Evolutionary conservation across 1,139 yeast species (phyloP), one percentile per base, ranked within the genome.

Genomic region (Scheffersomyces segobiensis): DNA sequence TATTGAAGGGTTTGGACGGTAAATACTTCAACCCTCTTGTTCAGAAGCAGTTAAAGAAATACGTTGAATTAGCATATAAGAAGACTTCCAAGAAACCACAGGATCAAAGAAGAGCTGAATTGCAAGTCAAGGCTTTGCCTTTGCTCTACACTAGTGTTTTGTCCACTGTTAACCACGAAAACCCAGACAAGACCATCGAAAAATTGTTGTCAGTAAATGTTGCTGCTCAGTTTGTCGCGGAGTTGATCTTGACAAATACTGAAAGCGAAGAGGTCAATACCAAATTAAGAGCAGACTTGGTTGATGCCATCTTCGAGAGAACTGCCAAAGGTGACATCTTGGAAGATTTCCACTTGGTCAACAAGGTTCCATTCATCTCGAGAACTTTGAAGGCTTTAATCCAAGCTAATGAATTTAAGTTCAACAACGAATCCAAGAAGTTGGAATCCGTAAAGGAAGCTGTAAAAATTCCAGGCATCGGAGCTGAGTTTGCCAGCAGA

Each of bases 31-130:
- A 91, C 46, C 96, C 96, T 56, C 71, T 80, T 22, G 84, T 86
- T 49, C 82, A 87, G 70, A 85, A 84, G 56, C 87, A 88, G 58
- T 77, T 93, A 59, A 71, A 76, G 53, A 82, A 76, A 65, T 88
- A 90, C 69, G 84, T 88, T 68, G 85, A 83, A 63, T 73, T 89
- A 71, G 91, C 97, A 48, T 79, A 79, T 63, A 71, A 80, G 62
- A 85, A 84, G 60, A 90, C 96, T 1, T 87, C 97, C 46, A 95
- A 93, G 75, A 95, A 95, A 74, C 96, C 93, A 49, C 89, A 88
- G 70, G 87, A 83, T 7, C 87, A 83, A 60, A 87, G 97, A 80
- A 87, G 92, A 71, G 61, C 65, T 12, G 98, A 95, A 76, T 77
- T 93, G 56, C 77, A 87, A 55, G 79, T 80, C 57, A 84, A 81